phyloP scores from a whole-genome alignment of 495 filamentous ascomycete genomes.

The Penicillium desertorum region DNA sequence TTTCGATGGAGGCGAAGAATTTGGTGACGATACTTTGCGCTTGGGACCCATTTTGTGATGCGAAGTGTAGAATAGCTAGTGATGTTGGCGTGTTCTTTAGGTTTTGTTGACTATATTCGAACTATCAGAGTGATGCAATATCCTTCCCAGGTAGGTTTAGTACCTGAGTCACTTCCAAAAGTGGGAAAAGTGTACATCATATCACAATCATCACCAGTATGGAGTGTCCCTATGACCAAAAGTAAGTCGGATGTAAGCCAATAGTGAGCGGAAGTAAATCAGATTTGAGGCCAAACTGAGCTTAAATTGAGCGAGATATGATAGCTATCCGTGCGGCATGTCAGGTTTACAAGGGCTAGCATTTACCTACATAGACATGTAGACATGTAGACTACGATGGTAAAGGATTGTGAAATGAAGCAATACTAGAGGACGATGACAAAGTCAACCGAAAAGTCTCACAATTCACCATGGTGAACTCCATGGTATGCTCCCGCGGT shows the following conservation, averaged over 20 bases:
- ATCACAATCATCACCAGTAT: not conserved
- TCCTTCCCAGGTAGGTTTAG: no score
- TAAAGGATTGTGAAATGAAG: not conserved
- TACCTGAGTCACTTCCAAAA: no score
- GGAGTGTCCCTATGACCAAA: not conserved
- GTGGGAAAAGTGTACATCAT: not conserved
- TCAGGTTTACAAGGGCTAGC: not conserved
- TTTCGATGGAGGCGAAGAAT: no score
- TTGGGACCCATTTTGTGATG: no score
- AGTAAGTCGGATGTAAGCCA: not conserved
- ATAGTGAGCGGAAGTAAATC: not conserved
- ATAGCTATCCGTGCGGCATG: not conserved
- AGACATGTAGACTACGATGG: not conserved
- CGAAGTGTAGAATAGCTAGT: no score
- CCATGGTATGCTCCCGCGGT: conserved; percentile 11
- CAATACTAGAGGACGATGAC: not conserved
- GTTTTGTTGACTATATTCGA: no score
- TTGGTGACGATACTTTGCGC: no score
- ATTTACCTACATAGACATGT: not conserved
- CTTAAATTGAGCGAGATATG: not conserved
- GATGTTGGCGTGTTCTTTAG: no score
- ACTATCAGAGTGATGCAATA: no score
- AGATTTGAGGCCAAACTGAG: not conserved
- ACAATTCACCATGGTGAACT: conserved; percentile 5
- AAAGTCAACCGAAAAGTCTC: not conserved